Evolutionary conservation across 228 moss, liverwort and hornwort genomes (phyloP).

Genomic region (Sphagnum magellanicum): DNA sequence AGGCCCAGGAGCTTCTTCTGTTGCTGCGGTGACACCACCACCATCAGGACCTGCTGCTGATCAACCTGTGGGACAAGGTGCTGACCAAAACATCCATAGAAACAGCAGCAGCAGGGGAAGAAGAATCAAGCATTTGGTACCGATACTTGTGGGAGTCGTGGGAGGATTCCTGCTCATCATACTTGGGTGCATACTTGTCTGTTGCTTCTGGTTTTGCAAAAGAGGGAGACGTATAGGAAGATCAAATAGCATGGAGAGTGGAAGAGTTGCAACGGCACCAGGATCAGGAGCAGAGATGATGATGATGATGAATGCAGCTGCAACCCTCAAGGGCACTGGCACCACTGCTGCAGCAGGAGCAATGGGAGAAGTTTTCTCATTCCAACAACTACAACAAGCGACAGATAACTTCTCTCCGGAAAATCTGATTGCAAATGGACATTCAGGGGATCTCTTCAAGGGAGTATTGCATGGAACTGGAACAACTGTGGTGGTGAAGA

Average conservation of each 20-base stretch:
- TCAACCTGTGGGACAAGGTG: neutral
- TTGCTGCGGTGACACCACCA: neutral
- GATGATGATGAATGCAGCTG: neutral
- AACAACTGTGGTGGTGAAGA: conserved; percentile 67
- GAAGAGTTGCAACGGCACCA: conserved; percentile 5
- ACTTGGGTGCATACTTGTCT: conserved; percentile 37
- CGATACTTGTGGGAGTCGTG: conserved; percentile 60
- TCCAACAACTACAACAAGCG: conserved; percentile 66
- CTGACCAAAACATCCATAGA: neutral
- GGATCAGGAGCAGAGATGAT: conserved; percentile 31
- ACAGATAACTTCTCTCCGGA: conserved; percentile 62
- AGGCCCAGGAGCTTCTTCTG: conserved; percentile 2
- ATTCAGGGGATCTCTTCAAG: conserved; percentile 84
- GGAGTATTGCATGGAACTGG: conserved; percentile 62
- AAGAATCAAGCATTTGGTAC: conserved; percentile 36
- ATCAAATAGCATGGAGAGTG: conserved; percentile 14
- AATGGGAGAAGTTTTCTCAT: conserved; percentile 75
- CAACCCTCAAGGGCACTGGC: conserved; percentile 2
- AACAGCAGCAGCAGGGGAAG: conserved; percentile 3
- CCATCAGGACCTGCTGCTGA: conserved; percentile 5
- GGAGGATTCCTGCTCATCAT: conserved; percentile 72
- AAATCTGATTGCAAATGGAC: conserved; percentile 67
- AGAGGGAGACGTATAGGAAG: conserved; percentile 5
- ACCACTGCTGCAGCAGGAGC: conserved; percentile 43
- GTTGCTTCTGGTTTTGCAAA: conserved; percentile 47